These are phyloP conservation scores for Aspergillus texensis DNA, from an alignment of 2,329 filamentous ascomycete species.

Conservation along the genomic window DNA sequence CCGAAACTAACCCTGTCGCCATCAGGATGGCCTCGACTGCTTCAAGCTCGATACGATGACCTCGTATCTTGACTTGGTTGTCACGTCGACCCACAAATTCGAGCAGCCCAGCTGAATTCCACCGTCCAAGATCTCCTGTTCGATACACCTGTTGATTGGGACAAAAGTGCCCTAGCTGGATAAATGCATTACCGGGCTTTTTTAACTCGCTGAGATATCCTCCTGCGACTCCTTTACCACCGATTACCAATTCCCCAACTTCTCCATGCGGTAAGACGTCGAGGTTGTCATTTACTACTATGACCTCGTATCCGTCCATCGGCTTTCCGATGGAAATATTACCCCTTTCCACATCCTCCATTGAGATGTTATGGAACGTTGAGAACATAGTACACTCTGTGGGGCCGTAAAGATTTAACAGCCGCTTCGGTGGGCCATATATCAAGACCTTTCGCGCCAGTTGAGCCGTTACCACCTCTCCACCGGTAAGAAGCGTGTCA, in stretches of 20 bases:
- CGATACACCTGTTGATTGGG: conserved; percentile 67
- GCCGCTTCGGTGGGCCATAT: conserved; percentile 4
- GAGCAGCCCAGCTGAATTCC: conserved; percentile 63
- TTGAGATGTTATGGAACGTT: conserved; percentile 16
- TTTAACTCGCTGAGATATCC: conserved; percentile 64
- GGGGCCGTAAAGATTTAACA: conserved; percentile 17
- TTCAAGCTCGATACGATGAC: conserved; percentile 84
- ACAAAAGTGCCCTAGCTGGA: conserved; percentile 71
- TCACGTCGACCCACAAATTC: conserved; percentile 75
- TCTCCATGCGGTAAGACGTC: conserved; percentile 12
- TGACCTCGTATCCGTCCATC: conserved; percentile 14
- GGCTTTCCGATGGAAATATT: conserved; percentile 45
- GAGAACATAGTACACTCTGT: conserved; percentile 12
- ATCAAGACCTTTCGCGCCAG: conserved; percentile 10
- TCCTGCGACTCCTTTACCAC: conserved; percentile 67
- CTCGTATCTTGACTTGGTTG: conserved; percentile 85
- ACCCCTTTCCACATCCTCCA: conserved; percentile 15
- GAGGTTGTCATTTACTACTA: conserved; percentile 18
- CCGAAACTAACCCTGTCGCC: conserved; percentile 7
- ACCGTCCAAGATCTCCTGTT: conserved; percentile 77
- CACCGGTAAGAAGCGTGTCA: conserved; percentile 11
- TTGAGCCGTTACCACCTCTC: conserved; percentile 15
- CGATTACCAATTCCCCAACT: conserved; percentile 27
- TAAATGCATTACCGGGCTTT: conserved; percentile 69
- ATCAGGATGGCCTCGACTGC: conserved; percentile 73